Percentiles rank a stretch among this genome's conserved stretches.
Conservation (phyloP, 345 rosid species). For the Hypericum perforatum region DNA sequence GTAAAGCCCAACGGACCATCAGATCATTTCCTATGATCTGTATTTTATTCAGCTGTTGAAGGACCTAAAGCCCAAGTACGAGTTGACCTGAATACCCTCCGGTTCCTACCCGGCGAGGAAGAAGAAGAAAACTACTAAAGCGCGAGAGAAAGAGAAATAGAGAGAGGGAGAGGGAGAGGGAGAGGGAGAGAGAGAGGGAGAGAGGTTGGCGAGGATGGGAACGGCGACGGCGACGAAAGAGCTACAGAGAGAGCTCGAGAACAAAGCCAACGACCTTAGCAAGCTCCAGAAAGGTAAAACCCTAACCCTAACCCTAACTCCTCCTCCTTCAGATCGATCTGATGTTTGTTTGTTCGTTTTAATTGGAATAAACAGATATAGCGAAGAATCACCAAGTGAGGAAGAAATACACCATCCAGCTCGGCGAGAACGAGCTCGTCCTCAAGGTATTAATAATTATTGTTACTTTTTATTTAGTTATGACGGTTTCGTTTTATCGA, state of each 20-base stretch:
- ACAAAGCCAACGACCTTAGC: conserved; percentile 69
- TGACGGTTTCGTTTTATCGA: conserved; percentile 1
- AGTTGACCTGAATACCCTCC: no score
- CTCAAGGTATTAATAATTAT: conserved; percentile 46
- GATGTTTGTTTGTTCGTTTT: not conserved
- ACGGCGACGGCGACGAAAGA: conserved; percentile 63
- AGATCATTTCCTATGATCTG: no score
- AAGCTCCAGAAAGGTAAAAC: conserved; percentile 66
- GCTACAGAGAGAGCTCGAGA: conserved; percentile 72
- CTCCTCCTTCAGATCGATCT: not conserved
- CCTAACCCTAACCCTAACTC: not conserved
- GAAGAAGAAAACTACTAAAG: no score
- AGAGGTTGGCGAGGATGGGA: conserved; percentile 33
- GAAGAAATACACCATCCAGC: conserved; percentile 90
- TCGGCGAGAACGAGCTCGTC: conserved; percentile 94
- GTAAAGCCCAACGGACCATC: no score
- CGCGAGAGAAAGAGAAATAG: no score
- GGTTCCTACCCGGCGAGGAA: no score
- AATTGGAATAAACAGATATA: conserved; percentile 35
- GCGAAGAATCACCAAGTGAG: conserved; percentile 84
- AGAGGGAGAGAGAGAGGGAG: conserved; percentile 1
- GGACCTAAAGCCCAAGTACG: no score
- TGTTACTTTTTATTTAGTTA: not conserved
- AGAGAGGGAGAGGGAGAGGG: no score
- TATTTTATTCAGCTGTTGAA: no score